A percentile compares a stretch with the other conserved stretches of the same genome.
These are phyloP conservation scores for Talaromyces albobiverticillius DNA, from an alignment of 2,329 filamentous ascomycete species.

Conservation along the genomic window DNA sequence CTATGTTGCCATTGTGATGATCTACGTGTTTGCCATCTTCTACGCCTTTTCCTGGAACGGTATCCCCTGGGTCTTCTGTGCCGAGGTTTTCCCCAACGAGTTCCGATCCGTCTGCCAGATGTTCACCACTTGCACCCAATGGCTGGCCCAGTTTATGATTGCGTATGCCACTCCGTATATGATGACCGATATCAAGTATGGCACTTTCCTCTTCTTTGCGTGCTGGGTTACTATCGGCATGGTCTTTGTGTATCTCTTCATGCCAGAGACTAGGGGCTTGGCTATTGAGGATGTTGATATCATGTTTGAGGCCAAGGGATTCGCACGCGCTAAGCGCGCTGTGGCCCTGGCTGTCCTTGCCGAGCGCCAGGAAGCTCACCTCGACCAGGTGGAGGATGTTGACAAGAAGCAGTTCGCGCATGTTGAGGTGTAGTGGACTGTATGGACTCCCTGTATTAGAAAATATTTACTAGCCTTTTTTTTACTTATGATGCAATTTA, in stretches of 20 bases:
- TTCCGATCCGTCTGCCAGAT: constrained; percentile 66
- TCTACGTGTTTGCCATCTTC: constrained; percentile 68
- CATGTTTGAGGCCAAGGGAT: constrained; percentile 56
- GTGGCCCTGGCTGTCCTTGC: too few species aligned
- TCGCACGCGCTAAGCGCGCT: too few species aligned
- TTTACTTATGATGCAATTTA: too few species aligned
- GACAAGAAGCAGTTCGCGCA: too few species aligned
- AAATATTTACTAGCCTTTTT: too few species aligned
- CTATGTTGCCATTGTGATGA: constrained; percentile 67
- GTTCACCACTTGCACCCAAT: constrained; percentile 66
- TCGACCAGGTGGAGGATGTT: too few species aligned
- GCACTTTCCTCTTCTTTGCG: constrained; percentile 66
- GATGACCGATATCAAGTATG: constrained; percentile 54
- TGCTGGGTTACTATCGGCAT: constrained; percentile 64
- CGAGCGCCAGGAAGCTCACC: too few species aligned
- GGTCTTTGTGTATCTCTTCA: constrained; percentile 63
- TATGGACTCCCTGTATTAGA: too few species aligned
- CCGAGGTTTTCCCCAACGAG: constrained; percentile 67
- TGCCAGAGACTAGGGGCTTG: constrained; percentile 70
- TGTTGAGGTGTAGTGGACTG: too few species aligned
- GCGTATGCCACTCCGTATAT: constrained; percentile 66
- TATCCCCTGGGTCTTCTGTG: constrained; percentile 61
- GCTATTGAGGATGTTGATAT: constrained; percentile 65
- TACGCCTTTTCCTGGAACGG: constrained; percentile 72
- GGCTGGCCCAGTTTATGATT: constrained; percentile 73